Percentiles rank a stretch among this genome's conserved stretches.
phyloP scores from a whole-genome alignment of 257 asterid species.

The Striga asiatica region DNA sequence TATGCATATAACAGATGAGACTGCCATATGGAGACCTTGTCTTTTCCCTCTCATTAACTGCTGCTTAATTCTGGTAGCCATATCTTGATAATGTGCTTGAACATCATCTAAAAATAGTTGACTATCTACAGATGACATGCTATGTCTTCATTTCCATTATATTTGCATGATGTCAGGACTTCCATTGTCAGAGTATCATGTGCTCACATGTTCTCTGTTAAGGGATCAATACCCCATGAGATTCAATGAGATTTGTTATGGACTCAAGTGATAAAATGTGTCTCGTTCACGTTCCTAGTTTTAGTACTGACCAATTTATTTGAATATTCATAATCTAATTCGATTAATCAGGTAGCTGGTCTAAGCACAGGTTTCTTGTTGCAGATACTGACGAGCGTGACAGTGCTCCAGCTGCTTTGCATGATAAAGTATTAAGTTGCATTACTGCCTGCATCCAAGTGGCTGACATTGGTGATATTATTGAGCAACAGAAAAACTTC shows the following conservation, averaged over 20 bases:
- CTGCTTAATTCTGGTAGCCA: too few relatives aligned
- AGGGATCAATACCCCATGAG: not conserved
- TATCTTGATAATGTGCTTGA: not conserved
- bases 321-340: not conserved
- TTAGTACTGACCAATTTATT: not conserved
- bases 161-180: slow-evolving; percentile 1
- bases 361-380: slow-evolving; percentile 20
- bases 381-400: slow-evolving; percentile 58
- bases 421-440: slow-evolving; percentile 56
- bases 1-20: too few relatives aligned
- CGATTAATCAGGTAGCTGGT: not conserved
- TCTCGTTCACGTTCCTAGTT: not conserved
- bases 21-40: not conserved
- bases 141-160: not conserved
- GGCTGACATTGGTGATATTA: slow-evolving; percentile 56
- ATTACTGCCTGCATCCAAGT: slow-evolving; percentile 62
- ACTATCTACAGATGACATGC: not conserved
- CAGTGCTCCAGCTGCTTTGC: slow-evolving; percentile 46
- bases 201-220: not conserved
- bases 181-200: not conserved
- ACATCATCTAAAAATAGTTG: not conserved
- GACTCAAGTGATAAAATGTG: not conserved
- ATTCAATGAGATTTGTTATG: not conserved
- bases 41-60: too few relatives aligned
- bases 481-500: slow-evolving; percentile 53